phyloP scores from a whole-genome alignment of 352 stramenopile species.

The Globisporangium canariense region DNA sequence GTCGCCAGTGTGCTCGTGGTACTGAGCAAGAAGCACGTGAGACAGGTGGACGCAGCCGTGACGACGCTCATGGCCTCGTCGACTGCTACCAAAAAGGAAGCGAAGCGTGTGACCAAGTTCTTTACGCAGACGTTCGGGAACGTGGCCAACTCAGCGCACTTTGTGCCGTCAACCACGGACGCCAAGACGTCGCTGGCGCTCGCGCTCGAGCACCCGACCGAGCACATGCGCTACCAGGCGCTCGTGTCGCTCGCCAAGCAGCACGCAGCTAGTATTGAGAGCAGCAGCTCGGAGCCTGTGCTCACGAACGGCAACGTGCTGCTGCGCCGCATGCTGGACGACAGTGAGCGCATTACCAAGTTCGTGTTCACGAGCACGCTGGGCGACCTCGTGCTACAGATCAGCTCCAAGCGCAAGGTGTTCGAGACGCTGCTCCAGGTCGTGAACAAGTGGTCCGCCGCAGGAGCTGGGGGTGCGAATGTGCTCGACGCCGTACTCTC shows the following conservation, averaged over 20 bases:
- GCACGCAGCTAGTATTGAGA: constrained; percentile 12
- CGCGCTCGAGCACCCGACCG: constrained; percentile 74
- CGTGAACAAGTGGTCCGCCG: constrained; percentile 43
- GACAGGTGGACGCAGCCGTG: constrained; percentile 44
- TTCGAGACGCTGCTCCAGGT: constrained; percentile 50
- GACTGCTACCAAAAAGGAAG: constrained; percentile 36
- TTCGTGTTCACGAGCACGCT: constrained; percentile 53
- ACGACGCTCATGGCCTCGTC: constrained; percentile 24
- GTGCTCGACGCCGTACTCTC: constrained; percentile 47
- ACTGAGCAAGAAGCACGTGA: constrained; percentile 61
- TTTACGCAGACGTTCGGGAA: constrained; percentile 63
- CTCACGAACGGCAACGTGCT: constrained; percentile 55
- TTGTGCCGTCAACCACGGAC: constrained; percentile 54
- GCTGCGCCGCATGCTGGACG: constrained; percentile 69
- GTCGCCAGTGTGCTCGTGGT: constrained; percentile 40
- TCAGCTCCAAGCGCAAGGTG: constrained; percentile 48
- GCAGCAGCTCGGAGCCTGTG: constrained; percentile 23
- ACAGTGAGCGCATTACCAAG: constrained; percentile 65
- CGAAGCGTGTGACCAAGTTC: constrained; percentile 60
- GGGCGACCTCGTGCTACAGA: constrained; percentile 49
- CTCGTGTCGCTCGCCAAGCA: constrained; percentile 65
- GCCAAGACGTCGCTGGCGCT: constrained; percentile 74
- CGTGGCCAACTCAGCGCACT: constrained; percentile 75
- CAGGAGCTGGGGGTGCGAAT: constrained; percentile 2
- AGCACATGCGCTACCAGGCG: constrained; percentile 71